Percentiles rank a stretch among this genome's conserved stretches.
These are phyloP conservation scores for Tetraselmis striata DNA, from an alignment of 139 green algal species.

Conservation along the genomic window DNA sequence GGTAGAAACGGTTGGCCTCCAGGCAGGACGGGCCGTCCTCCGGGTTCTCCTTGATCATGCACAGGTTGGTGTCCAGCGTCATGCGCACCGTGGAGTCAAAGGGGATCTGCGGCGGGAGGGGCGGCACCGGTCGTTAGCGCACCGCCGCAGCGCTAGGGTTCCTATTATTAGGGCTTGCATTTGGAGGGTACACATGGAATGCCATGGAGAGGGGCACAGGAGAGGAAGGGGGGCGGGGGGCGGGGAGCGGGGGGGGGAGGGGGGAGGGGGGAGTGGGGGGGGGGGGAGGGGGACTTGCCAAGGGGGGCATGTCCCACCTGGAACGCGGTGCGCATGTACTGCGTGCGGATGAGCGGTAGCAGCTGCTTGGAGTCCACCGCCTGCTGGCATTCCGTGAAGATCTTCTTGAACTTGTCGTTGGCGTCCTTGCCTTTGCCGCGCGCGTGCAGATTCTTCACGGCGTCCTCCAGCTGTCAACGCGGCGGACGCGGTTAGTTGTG, in stretches of 20 bases:
- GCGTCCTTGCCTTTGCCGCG: conserved; percentile 55
- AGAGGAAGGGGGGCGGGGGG: too few species aligned
- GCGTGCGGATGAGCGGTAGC: conserved; percentile 74
- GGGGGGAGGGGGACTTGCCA: too few species aligned
- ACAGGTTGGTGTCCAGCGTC: conserved; percentile 90
- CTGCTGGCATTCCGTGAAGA: conserved; percentile 68
- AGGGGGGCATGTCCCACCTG: too few species aligned
- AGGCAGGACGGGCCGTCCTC: conserved; percentile 67
- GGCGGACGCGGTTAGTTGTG: too few species aligned
- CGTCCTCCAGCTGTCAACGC: neutral
- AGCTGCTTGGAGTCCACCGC: conserved; percentile 87
- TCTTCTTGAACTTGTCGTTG: conserved; percentile 42
- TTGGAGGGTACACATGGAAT: too few species aligned
- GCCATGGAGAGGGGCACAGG: too few species aligned
- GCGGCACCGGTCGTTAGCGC: neutral
- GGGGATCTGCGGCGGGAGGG: conserved; percentile 53
- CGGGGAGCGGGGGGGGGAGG: too few species aligned
- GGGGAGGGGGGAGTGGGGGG: too few species aligned
- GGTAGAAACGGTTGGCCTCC: conserved; percentile 49
- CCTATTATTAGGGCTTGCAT: too few species aligned
- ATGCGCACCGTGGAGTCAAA: conserved; percentile 86
- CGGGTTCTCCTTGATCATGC: conserved; percentile 93
- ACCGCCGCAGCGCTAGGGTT: neutral
- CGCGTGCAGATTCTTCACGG: conserved; percentile 17
- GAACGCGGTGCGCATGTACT: conserved; percentile 91